A percentile compares a stretch with the other conserved stretches of the same genome.
phyloP scores from a whole-genome alignment of 2,329 filamentous ascomycete species.

The Pseudogymnoascus verrucosus region DNA sequence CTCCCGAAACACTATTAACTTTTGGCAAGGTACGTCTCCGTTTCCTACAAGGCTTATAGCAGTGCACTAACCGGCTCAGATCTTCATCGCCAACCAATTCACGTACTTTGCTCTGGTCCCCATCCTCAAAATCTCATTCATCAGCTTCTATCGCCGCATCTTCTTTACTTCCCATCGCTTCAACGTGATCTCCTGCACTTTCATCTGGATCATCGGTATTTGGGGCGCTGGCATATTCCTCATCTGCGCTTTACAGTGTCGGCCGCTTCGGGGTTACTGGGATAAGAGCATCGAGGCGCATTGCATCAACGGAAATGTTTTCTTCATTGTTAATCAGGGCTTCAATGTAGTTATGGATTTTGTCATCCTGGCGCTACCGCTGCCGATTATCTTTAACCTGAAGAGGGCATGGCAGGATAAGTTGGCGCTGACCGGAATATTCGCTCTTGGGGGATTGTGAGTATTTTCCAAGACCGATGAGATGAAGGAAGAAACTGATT shows the following conservation, averaged over 20 bases:
- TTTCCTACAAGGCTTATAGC: not conserved
- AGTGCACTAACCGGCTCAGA: not conserved
- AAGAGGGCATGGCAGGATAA: slow-evolving; percentile 13
- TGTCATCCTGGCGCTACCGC: slow-evolving; percentile 12
- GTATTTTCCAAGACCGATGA: not conserved
- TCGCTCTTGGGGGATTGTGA: slow-evolving; percentile 14
- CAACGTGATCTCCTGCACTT: slow-evolving; percentile 14
- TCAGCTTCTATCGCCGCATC: slow-evolving; percentile 1
- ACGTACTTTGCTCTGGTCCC: slow-evolving; percentile 1
- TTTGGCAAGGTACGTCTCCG: not conserved
- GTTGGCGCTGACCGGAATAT: slow-evolving; percentile 15
- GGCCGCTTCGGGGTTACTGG: slow-evolving; percentile 17
- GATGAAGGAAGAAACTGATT: not conserved
- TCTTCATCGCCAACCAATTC: slow-evolving; percentile 3
- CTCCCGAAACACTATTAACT: not conserved
- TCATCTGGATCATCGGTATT: slow-evolving; percentile 16
- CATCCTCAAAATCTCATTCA: not conserved
- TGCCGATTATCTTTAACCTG: slow-evolving; percentile 15
- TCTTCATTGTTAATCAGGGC: slow-evolving; percentile 15
- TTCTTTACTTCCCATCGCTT: slow-evolving; percentile 9
- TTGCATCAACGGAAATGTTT: slow-evolving; percentile 17
- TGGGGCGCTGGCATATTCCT: slow-evolving; percentile 10
- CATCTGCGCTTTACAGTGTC: slow-evolving; percentile 19
- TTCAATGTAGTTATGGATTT: slow-evolving; percentile 16
- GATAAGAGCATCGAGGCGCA: slow-evolving; percentile 15